A percentile compares a stretch with the other conserved stretches of the same genome.
Conservation (phyloP, 148 eudicot genomes). For the Talinum fruticosum region DNA sequence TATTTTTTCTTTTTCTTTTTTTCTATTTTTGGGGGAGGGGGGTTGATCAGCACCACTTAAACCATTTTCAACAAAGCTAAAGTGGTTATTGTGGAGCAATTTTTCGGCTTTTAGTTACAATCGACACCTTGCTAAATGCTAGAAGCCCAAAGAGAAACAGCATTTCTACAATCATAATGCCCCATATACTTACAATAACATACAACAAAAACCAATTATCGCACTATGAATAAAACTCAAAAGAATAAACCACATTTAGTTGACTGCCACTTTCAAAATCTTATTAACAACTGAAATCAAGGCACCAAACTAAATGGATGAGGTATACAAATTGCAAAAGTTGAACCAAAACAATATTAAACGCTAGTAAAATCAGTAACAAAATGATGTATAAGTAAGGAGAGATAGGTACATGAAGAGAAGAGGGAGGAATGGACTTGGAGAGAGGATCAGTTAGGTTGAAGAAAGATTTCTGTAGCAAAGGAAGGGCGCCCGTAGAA, state of each 20-base stretch:
- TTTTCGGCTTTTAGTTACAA: neutral
- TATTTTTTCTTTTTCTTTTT: too few species aligned
- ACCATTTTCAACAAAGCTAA: neutral
- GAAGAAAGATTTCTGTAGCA: constrained; percentile 61
- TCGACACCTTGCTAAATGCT: neutral
- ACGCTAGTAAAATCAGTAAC: neutral
- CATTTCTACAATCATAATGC: neutral
- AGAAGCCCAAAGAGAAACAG: neutral
- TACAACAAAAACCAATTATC: neutral
- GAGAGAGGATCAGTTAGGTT: constrained; percentile 46
- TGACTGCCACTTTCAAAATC: neutral
- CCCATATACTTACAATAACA: too few species aligned
- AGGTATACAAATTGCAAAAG: too few species aligned
- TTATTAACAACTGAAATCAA: neutral
- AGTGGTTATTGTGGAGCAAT: neutral
- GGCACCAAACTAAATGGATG: too few species aligned
- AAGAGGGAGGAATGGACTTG: constrained; percentile 42
- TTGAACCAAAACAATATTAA: neutral
- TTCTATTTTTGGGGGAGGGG: too few species aligned
- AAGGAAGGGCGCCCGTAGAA: constrained; percentile 63
- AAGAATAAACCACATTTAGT: neutral
- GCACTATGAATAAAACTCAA: neutral
- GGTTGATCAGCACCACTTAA: neutral
- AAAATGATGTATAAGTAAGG: neutral
- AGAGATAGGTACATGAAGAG: constrained; percentile 54